Conservation (phyloP, 345 rosid genomes). For the Camelina sativa region DNA sequence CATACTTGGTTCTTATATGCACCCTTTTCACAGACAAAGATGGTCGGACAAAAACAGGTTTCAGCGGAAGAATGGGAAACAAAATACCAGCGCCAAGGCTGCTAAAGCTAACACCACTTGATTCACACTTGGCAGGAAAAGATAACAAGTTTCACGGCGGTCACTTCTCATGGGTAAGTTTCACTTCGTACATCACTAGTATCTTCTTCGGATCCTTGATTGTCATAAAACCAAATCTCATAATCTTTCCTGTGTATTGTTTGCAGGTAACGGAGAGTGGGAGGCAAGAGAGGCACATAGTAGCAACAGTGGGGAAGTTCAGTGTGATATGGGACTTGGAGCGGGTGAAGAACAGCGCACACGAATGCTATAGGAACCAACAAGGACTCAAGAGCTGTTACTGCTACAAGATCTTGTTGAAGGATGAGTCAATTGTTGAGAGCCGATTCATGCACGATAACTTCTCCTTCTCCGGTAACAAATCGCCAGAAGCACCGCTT, state of each 20-base stretch:
- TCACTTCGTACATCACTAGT: conserved; percentile 1
- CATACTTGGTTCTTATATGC: conserved; percentile 83
- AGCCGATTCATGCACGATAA: conserved; percentile 97
- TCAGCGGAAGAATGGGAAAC: conserved; percentile 91
- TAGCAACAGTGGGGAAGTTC: conserved; percentile 93
- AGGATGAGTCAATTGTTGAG: conserved; percentile 92
- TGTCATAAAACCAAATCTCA: conserved; percentile 11
- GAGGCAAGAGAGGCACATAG: conserved; percentile 89
- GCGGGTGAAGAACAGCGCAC: conserved; percentile 89
- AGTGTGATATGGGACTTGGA: conserved; percentile 97
- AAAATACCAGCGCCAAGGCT: conserved; percentile 89
- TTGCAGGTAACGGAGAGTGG: conserved; percentile 90
- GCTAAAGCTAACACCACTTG: conserved; percentile 88
- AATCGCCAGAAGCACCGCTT: conserved; percentile 93
- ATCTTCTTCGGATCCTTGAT: background rate
- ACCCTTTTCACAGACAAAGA: conserved; percentile 91
- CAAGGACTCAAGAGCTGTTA: conserved; percentile 97
- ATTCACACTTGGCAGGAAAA: conserved; percentile 88
- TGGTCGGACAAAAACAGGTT: conserved; percentile 88
- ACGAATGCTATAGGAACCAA: conserved; percentile 82
- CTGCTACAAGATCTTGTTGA: conserved; percentile 86
- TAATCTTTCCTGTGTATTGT: conserved; percentile 3
- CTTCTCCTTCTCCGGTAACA: conserved; percentile 53
- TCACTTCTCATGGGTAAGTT: conserved; percentile 97
- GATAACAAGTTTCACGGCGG: conserved; percentile 86